Conservation (phyloP, 371 early-diverging fungal genomes). For the Rhizopus sp. region DNA sequence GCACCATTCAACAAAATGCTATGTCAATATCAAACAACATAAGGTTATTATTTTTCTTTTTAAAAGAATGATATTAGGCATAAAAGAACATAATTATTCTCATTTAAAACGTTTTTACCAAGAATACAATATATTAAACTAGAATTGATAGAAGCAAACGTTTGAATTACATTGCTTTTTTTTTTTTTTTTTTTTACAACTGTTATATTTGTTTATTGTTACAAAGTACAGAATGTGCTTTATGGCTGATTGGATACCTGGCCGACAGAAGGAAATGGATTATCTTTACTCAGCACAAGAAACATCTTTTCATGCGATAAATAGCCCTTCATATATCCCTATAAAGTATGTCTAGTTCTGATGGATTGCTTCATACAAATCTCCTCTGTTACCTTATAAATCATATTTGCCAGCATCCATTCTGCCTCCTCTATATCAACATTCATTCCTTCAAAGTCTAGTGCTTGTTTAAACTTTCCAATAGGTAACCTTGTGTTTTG, state of each 20-base stretch:
- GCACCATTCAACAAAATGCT: no score
- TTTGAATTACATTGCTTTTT: no score
- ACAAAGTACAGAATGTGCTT: background rate
- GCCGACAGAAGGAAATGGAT: conserved; percentile 72
- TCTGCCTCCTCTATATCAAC: conserved; percentile 52
- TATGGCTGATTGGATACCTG: conserved; percentile 23
- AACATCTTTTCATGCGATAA: conserved; percentile 78
- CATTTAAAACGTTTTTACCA: no score
- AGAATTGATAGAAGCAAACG: no score
- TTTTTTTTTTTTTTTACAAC: no score
- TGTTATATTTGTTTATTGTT: no score
- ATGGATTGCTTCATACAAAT: background rate
- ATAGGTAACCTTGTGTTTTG: conserved; percentile 57
- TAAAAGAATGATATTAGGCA: no score
- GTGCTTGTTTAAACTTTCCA: conserved; percentile 53
- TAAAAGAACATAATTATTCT: no score
- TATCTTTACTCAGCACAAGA: conserved; percentile 73
- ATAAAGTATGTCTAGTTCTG: background rate
- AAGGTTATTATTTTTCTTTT: no score
- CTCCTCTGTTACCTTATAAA: conserved; percentile 60
- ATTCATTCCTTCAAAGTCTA: conserved; percentile 47
- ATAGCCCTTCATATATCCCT: conserved; percentile 88
- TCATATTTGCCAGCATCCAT: conserved; percentile 73
- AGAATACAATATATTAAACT: no score
- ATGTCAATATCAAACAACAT: no score